Base-by-base conservation (phyloP, 1,284 basidiomycete genomes). In the Hypsizygus ulmarius region DNA sequence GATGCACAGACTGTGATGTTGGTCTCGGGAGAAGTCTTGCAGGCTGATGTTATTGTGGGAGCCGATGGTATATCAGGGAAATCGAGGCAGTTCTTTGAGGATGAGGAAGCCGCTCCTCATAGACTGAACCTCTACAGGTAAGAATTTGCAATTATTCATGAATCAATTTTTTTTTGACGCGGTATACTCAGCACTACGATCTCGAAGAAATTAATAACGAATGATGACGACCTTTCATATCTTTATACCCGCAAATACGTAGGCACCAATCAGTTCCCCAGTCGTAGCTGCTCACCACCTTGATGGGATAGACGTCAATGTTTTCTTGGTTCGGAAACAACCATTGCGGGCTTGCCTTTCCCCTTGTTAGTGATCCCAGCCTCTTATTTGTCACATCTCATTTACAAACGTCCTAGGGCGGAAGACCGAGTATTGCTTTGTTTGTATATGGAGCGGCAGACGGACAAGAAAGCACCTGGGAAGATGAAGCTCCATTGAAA, bases 31-130 rank as follows among this genome's bases (percentile, higher is more conserved):
- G 69, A 75, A 45, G 62, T 64, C 10, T 47, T 83, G 36, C 50
- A 56, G 1, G 78, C 72, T 6, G 79, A 87, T 56, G 70, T 87
- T 9, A 68, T 87, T 37, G 64, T 87, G 18, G 84, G 82, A 19
- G 82, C 84, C 0, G 85, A 86, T 54, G 84, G 85, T 5, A 63
- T 66, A 11, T 54, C 54, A 33, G 76, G 71, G 5, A 43, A 68
- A 14, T 64, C 62, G 19, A 65, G 72, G 16, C 54, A 62, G 40
- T 46, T 64, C 12, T 60, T 75, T 29, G 59, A 50, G 35, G 64
- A 63, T 43, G 56, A 60, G 10, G 40, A 45, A 11, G 38, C 56
- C 52, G 39, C 48, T 28, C 53, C 62, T 2, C 34, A 45, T 39
- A 38, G 12, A 19, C 52, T 56, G 51, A 66, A 58, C 36, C 64